phyloP scores from a whole-genome alignment of 345 rosid species.

The Brassica carinata region DNA sequence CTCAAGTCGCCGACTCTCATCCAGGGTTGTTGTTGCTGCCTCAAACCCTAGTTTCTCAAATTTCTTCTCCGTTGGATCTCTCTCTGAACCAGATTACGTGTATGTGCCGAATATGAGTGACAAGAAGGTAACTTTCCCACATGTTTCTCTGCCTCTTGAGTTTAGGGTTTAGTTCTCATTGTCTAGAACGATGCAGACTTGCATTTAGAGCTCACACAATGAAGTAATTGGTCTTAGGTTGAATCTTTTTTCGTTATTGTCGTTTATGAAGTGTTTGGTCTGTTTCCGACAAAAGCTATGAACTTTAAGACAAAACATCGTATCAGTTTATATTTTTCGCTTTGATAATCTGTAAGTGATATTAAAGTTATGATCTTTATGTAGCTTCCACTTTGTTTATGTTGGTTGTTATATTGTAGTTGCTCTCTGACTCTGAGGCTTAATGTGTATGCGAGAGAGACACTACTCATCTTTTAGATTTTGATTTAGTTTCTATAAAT shows the following conservation, averaged over 20 bases:
- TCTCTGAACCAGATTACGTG: conserved; percentile 32
- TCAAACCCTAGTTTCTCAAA: conserved; percentile 49
- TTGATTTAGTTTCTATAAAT: not conserved
- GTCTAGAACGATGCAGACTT: conserved; percentile 8
- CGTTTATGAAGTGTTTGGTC: not conserved
- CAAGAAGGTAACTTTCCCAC: conserved; percentile 54
- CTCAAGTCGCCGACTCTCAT: conserved; percentile 59
- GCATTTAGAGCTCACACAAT: not conserved
- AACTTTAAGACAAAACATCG: not conserved
- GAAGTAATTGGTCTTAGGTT: not conserved
- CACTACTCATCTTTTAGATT: not conserved
- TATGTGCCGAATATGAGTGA: conserved; percentile 59
- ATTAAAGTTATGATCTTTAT: not conserved
- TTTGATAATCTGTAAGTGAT: not conserved
- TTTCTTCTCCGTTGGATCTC: conserved; percentile 29
- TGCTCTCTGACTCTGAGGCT: conserved; percentile 7
- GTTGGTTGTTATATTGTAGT: not conserved
- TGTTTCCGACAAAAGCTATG: conserved; percentile 1
- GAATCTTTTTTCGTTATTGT: conserved; percentile 1
- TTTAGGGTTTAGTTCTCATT: conserved; percentile 16
- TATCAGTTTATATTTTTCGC: not conserved
- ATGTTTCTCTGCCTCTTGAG: conserved; percentile 1
- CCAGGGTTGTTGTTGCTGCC: conserved; percentile 49
- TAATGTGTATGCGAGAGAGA: not conserved
- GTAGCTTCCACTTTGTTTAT: not conserved